These are phyloP conservation scores for Sporothrix schenckii DNA, from an alignment of 2,329 filamentous ascomycete genomes.

Conservation along the genomic window DNA sequence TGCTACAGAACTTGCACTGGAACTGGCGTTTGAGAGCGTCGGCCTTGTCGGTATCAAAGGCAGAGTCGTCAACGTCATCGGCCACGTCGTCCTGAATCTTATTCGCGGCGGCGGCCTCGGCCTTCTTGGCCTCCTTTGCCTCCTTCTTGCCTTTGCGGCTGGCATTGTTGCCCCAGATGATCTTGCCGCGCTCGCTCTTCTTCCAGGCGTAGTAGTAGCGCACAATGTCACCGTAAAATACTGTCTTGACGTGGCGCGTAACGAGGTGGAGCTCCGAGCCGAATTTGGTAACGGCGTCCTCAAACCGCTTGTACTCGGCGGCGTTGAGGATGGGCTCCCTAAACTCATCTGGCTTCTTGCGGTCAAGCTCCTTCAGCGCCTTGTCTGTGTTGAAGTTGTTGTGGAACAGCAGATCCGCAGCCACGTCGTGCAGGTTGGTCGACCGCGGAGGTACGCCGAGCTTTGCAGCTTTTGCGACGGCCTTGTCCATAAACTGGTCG, in stretches of 20 bases:
- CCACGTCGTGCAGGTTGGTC: conserved; percentile 87
- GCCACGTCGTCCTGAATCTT: conserved; percentile 92
- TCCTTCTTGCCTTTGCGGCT: conserved; percentile 91
- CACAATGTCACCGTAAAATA: conserved; percentile 78
- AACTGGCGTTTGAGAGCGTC: conserved; percentile 77
- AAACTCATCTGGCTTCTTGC: conserved; percentile 70
- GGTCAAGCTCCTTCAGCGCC: conserved; percentile 70
- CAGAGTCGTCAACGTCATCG: conserved; percentile 90
- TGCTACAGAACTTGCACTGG: conserved; percentile 89
- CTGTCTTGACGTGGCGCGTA: conserved; percentile 81
- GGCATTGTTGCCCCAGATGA: conserved; percentile 87
- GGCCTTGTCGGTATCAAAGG: conserved; percentile 89
- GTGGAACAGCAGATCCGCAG: conserved; percentile 71
- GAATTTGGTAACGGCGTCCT: conserved; percentile 85
- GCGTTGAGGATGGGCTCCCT: conserved; percentile 81
- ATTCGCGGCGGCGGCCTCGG: conserved; percentile 64
- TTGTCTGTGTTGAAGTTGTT: conserved; percentile 71
- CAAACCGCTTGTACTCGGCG: conserved; percentile 84
- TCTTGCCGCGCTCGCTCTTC: conserved; percentile 80
- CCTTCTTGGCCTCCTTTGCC: conserved; percentile 74
- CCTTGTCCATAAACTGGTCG: conserved; percentile 74
- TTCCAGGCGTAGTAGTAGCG: conserved; percentile 99
- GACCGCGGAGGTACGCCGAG: conserved; percentile 74
- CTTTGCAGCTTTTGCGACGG: conserved; percentile 64
- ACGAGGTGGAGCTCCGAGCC: conserved; percentile 87